phyloP scores from a whole-genome alignment of 805 yeast genomes.

The Saccharomycopsis fodiens region DNA sequence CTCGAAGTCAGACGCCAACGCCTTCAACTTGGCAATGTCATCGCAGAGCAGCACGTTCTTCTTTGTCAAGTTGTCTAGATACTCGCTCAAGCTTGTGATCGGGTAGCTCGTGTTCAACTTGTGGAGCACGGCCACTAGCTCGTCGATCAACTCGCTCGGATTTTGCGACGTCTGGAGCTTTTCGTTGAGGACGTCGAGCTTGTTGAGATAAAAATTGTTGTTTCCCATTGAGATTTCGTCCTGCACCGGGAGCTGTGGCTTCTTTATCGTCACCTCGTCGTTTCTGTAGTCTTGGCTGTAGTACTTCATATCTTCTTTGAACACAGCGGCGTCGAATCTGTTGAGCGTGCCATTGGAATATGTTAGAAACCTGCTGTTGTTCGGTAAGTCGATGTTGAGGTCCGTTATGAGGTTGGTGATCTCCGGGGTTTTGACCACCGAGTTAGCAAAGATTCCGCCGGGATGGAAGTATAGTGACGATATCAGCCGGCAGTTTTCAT shows the following conservation, averaged over 20 bases:
- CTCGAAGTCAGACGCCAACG: constrained; percentile 8
- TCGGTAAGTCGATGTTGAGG: constrained; percentile 10
- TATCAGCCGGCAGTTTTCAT: background rate
- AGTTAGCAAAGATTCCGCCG: constrained; percentile 17
- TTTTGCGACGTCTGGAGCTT: constrained; percentile 3
- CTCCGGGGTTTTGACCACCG: constrained; percentile 15
- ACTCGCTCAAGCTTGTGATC: constrained; percentile 12
- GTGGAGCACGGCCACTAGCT: constrained; percentile 6
- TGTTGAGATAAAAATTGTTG: constrained; percentile 8
- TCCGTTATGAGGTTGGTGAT: constrained; percentile 19
- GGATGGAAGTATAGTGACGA: constrained; percentile 6
- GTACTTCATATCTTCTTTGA: constrained; percentile 3
- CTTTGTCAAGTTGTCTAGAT: constrained; percentile 8
- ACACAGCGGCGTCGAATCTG: constrained; percentile 11
- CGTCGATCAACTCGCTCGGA: constrained; percentile 2
- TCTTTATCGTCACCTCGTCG: constrained; percentile 12
- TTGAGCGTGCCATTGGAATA: constrained; percentile 8
- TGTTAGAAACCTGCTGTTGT: constrained; percentile 3
- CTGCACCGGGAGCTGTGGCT: constrained; percentile 8
- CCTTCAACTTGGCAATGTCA: constrained; percentile 11
- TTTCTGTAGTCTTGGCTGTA: constrained; percentile 11
- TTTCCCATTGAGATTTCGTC: constrained; percentile 13
- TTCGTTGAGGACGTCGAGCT: background rate
- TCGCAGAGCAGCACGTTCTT: constrained; percentile 1
- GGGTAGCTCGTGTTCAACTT: constrained; percentile 19